Evolutionary conservation across 768 basidiomycete genomes (phyloP), one percentile per base, ranked within the genome.

Genomic region (Coprinopsis cinerea): DNA sequence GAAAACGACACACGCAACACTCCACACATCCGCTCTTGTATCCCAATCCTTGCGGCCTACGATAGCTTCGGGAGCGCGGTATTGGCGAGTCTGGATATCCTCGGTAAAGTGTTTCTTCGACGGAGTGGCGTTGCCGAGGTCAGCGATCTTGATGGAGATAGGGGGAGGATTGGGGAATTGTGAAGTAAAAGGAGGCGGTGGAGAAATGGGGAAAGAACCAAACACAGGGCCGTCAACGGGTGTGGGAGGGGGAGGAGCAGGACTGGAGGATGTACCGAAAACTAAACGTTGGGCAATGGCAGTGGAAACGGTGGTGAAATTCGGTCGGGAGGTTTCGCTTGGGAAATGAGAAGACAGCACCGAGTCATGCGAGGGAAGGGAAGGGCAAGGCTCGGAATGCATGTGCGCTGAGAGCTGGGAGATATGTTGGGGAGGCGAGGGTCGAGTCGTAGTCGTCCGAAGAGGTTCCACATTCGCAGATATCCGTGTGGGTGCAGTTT

Each of bases 81-180:
- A 96, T 62, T 95, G 92, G 36, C 92, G 80, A n/a, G 92, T 96
- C 69, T 95, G 93, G 56, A 94, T 95, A 62, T 93, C 92, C 60
- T 94, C 92, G 7, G 92, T 95, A 63, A 81, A 96, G 63, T 95
- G 92, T 59, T 83, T 82, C 56, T 72, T 84, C n/a, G 88, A 84
- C 14, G 91, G 92, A 28, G 92, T 93, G 22, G 92, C 93, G 63
- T 96, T 96, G 22, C 92, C 92, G 37, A 96, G 71, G 69, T 96
- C 92, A 25, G 92, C 92, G 54, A 96, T 93, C 75, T 96, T 95
- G 61, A 96, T 78, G 17, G 79, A 83, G 56, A 96, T 82, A 2
- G 79, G 78, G 15, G 73, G 75, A 17, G 52, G 42, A 35, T 40
- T 55, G n/a, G 52, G 25, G 51, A 20, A 28, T 15, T 47, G 44